phyloP scores from a whole-genome alignment of 805 yeast species.

The Lipomyces sp. region DNA sequence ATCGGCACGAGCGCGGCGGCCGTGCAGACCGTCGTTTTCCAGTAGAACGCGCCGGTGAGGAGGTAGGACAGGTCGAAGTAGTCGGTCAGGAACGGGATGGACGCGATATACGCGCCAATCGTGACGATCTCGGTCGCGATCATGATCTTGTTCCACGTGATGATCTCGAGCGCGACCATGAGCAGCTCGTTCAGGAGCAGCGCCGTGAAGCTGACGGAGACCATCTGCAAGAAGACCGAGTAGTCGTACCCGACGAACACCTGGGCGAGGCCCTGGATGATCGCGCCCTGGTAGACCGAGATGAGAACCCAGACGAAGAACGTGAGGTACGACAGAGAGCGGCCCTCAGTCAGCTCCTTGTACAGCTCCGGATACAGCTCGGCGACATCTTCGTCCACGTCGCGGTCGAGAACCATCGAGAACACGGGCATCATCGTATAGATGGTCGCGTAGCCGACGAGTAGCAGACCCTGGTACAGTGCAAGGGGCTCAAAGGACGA shows the following conservation, averaged over 20 bases:
- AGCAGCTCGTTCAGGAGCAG: conserved; percentile 78
- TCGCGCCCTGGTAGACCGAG: conserved; percentile 81
- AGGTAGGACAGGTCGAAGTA: conserved; percentile 67
- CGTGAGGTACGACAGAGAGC: conserved; percentile 77
- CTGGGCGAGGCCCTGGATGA: conserved; percentile 82
- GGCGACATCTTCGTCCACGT: conserved; percentile 84
- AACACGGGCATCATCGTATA: conserved; percentile 99
- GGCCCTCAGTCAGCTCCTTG: conserved; percentile 85
- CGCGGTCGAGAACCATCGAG: conserved; percentile 84
- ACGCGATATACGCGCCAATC: conserved; percentile 58
- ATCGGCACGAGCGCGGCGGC: conserved; percentile 79
- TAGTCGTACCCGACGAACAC: conserved; percentile 59
- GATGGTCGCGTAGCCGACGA: conserved; percentile 97
- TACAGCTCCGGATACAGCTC: conserved; percentile 91
- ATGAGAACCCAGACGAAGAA: conserved; percentile 89
- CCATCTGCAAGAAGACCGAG: conserved; percentile 64
- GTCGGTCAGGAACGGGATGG: conserved; percentile 82
- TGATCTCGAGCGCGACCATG: conserved; percentile 90
- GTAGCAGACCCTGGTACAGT: conserved; percentile 89
- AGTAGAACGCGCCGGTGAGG: conserved; percentile 54
- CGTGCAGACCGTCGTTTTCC: conserved; percentile 66
- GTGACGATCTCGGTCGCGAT: conserved; percentile 68
- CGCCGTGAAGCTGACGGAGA: conserved; percentile 79
- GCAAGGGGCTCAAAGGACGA: conserved; percentile 92
- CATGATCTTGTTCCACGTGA: conserved; percentile 82